Evolutionary conservation across 2,329 filamentous ascomycete species (phyloP), one percentile per base, ranked within the genome.

Genomic region (Exophiala calicioides): DNA sequence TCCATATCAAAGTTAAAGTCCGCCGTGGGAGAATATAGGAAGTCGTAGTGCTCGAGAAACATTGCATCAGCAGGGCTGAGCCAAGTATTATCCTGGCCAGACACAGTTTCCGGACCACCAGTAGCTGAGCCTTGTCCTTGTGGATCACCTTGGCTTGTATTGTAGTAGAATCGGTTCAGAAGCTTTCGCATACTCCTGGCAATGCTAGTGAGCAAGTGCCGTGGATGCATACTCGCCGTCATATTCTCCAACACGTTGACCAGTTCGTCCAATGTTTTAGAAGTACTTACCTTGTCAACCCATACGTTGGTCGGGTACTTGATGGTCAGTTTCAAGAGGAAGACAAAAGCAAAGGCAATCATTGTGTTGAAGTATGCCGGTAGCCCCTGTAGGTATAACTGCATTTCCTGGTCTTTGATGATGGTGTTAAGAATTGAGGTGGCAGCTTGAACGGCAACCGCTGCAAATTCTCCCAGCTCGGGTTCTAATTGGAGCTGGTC

Each of bases 381-480:
- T 1, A 75, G 71, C 1, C 74, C 74, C 8, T 72, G 68, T 3
- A 69, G 64, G n/a, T 73, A 72, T 24, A 71, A 68, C 2, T 69
- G 67, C 33, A 77, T 74, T 52, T 76, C 68, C 7, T 64, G 58
- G 30, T 76, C 74, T n/a, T 76, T 69, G 0, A 72, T 62, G 1
- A 69, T 66, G 56, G 71, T 70, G 38, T 71, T 70, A 1, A 77
- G 60, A 34, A 68, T 71, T 3, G 68, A 66, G 60, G 69, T 75
- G 51, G 60, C 74, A 39, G 65, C 76, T 58, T 61, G 74, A 57
- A 67, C 76, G 59, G 59, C 74, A 58, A 68, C 65, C 44, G 70
- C 70, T n/a, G 68, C 68, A 4, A 68, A 69, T 56, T 71, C 68
- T 55, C 67, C 69, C 41, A 69, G 67, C 33, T 71, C 68, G 57